Base-by-base conservation (phyloP, 1,139 yeast species). In the Nadsonia starkeyi-henricii region DNA sequence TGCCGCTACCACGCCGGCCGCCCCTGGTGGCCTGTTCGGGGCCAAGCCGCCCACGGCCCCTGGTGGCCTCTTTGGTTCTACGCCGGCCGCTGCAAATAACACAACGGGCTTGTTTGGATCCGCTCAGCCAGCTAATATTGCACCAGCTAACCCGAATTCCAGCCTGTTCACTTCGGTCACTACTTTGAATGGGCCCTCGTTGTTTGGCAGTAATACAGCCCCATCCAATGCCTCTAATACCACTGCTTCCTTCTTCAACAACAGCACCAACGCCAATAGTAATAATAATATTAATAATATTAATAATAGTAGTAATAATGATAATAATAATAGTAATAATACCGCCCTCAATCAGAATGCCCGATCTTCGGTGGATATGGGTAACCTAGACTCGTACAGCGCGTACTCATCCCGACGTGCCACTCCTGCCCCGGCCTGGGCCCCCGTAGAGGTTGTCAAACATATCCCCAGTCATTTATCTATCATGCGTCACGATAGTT, bases 351-450 rank as follows among this genome's bases (percentile, higher is more conserved):
- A 26, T 12, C 30, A 26, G 12, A 26, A 7, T 26, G 12, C 62
- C 7, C 62, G 59, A 45, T 59, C 62, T 1, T 52, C 58, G 41
- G 55, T 57, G 52, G 58, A 56, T 42, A 48, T 56, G 19, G 39
- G 39, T n/a, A 33, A 33, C 17, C 49, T 52, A 2, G 47, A 50
- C 3, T 36, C 49, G 28, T 23, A 18, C 26, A 19, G 44, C 4
- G 45, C 51, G 3, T 45, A 43, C 19, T 21, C 42, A 15, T 23
- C 50, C 2, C 42, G 41, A 41, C 41, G 45, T 43, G 30, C 33
- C 41, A 48, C 51, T 7, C 45, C 48, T 9, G 48, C 59, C 9
- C 59, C 59, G 2, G 47, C 55, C 3, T 57, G 60, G 60, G 55
- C 54, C 17, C 45, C 47, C 18, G 28, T 23, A 9, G 45, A 49